Evolutionary conservation across 2,329 filamentous ascomycete species (phyloP), one percentile per base, ranked within the genome.

Genomic region (Phoma herbarum): DNA sequence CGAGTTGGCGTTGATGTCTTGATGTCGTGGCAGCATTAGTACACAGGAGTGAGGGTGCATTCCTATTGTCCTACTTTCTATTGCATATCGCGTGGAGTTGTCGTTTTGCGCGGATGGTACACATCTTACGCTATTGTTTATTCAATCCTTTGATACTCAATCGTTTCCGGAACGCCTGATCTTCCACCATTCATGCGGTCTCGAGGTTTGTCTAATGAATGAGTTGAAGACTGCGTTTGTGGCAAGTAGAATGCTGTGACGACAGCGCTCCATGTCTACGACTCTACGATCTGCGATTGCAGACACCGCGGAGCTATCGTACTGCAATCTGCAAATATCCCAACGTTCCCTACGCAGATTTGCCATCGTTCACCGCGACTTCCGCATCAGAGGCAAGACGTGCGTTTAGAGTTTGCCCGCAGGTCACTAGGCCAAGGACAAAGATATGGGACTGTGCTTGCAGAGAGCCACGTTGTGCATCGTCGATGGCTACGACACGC

Each of bases 21-120:
- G 35, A 20, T 39, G 18, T 20, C n/a, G 35, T 39, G n/a, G 35
- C 35, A 20, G 51, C 51, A 53, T 53, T 46, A 25, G 37, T 11
- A 23, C 23, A 44, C 6, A 14, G 49, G 39, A 35, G 35, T 23
- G 37, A 14, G 29, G 41, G 12, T 53, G 42, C 42, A 46, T 53
- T 23, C 37, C 42, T 46, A 31, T 26, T 5, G 18, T 1, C 31
- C 47, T 26, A 23, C 23, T 37, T 50, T 37, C 16, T 26, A 22
- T 23, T 50, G 53, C 53, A 56, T 50, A 50, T 50, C 31, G 29
- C 23, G 39, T 31, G 53, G 53, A 50, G 53, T 56, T 56, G 9
- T 37, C n/a, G 20, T 49, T n/a, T 31, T 18, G 25, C 25, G 33
- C 42, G 20, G 26, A 12, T 41, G 43, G 22, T 18, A 25, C 20